A percentile compares a stretch with the other conserved stretches of the same genome.
Conservation (phyloP, 805 yeast genomes). For the Lipomyces lipofer region DNA sequence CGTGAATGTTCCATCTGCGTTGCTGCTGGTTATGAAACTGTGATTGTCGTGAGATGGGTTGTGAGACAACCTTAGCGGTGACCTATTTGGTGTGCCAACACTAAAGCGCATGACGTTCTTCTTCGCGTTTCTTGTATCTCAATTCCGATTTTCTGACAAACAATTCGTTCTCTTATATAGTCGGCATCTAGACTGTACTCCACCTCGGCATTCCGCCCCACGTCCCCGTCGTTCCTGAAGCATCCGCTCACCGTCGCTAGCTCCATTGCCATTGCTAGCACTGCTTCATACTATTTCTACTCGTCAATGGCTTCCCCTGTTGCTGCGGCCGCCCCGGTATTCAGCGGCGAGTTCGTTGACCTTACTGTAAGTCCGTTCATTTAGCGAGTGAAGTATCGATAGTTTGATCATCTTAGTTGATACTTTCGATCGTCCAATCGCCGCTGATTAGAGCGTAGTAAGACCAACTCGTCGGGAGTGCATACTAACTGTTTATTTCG, state of each 20-base stretch:
- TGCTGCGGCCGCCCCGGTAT: constrained; percentile 23
- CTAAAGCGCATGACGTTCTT: neutral
- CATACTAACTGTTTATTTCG: neutral
- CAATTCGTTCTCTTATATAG: neutral
- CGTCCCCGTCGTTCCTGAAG: neutral
- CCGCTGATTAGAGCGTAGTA: too few species aligned
- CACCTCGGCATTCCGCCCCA: constrained; percentile 4
- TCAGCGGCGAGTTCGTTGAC: constrained; percentile 24
- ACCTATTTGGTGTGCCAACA: neutral
- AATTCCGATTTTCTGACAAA: neutral
- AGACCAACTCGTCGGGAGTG: too few species aligned
- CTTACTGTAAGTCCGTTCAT: constrained; percentile 18
- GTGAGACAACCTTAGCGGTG: neutral
- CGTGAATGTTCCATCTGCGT: neutral
- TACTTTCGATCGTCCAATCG: too few species aligned
- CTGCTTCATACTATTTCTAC: constrained; percentile 20
- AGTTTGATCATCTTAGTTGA: too few species aligned
- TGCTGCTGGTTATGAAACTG: neutral
- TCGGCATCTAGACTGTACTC: constrained; percentile 13
- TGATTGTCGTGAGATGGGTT: neutral
- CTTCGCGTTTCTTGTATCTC: neutral
- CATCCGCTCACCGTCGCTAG: constrained; percentile 7
- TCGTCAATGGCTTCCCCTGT: constrained; percentile 23
- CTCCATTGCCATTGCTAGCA: constrained; percentile 23
- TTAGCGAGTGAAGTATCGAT: neutral